Evolutionary conservation across 2,329 filamentous ascomycete species (phyloP).

Genomic region (Stagonosporopsis tanaceti): DNA sequence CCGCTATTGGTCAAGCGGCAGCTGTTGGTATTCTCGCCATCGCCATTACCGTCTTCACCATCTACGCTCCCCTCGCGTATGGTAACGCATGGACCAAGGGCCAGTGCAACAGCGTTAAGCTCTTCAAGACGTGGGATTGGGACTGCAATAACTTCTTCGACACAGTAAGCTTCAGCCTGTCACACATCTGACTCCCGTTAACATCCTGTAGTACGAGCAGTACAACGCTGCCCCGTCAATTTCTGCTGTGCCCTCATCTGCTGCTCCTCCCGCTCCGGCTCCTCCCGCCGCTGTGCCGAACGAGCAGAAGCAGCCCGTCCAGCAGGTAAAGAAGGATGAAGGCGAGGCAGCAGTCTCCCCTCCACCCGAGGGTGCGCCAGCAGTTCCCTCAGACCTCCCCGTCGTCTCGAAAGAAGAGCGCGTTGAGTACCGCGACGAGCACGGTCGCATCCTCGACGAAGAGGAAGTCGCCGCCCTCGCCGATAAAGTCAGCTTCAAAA

Average conservation of each 20-base stretch:
- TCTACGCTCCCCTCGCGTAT: conserved; percentile 91
- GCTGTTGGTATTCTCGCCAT: conserved; percentile 77
- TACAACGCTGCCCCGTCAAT: conserved; percentile 38
- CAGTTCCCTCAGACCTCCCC: conserved; percentile 38
- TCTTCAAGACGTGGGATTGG: conserved; percentile 93
- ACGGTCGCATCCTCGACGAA: conserved; percentile 85
- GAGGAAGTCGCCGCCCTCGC: conserved; percentile 84
- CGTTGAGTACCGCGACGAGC: conserved; percentile 92
- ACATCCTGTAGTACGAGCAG: conserved; percentile 39
- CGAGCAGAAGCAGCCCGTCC: conserved; percentile 22
- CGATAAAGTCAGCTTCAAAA: conserved; percentile 95
- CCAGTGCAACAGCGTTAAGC: conserved; percentile 85
- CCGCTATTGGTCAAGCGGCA: conserved; percentile 76
- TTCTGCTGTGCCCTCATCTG: conserved; percentile 36
- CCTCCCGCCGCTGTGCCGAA: conserved; percentile 27
- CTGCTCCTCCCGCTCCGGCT: conserved; percentile 30
- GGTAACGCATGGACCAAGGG: conserved; percentile 92
- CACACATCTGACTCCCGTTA: conserved; percentile 8
- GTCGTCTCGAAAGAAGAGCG: conserved; percentile 73
- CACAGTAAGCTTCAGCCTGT: conserved; percentile 70
- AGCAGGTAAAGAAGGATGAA: conserved; percentile 31
- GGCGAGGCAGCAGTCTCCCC: conserved; percentile 43
- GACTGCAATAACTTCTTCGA: conserved; percentile 94
- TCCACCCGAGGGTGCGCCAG: conserved; percentile 34
- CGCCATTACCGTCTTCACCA: conserved; percentile 76